phyloP scores from a whole-genome alignment of 306 rosid genomes.

The Chamaecrista fasciculata region DNA sequence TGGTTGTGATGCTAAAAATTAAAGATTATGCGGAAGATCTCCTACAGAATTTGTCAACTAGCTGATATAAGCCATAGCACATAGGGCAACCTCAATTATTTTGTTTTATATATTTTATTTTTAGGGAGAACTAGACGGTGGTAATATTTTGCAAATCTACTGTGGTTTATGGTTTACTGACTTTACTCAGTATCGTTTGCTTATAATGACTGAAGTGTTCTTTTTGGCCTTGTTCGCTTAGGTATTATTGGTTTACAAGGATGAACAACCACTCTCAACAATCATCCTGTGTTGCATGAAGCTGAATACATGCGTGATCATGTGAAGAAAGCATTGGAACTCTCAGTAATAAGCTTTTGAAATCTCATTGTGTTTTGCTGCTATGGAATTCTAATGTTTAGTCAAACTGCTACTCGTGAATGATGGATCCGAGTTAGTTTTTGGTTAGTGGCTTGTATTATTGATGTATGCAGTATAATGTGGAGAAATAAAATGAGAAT shows the following conservation, averaged over 20 bases:
- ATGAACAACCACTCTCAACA: slow-evolving; percentile 30
- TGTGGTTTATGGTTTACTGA: too few relatives aligned
- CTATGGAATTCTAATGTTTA: background rate
- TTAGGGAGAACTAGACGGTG: too few relatives aligned
- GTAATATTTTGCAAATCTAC: background rate
- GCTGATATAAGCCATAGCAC: background rate
- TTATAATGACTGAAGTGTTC: slow-evolving; percentile 12
- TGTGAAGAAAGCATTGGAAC: background rate
- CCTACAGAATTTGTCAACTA: background rate
- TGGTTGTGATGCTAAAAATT: background rate
- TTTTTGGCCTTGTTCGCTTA: slow-evolving; percentile 22
- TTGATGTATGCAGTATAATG: background rate
- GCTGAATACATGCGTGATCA: slow-evolving; percentile 7
- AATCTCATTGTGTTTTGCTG: background rate
- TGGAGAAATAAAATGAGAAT: background rate
- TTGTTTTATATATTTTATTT: too few relatives aligned
- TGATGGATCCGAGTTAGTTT: background rate
- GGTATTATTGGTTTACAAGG: slow-evolving; percentile 92
- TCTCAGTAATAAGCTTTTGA: slow-evolving; percentile 29
- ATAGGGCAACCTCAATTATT: too few relatives aligned
- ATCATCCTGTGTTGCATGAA: background rate
- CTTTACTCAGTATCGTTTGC: background rate
- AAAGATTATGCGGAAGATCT: background rate
- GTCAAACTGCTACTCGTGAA: background rate
- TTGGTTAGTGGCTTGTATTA: background rate